A percentile compares a stretch with the other conserved stretches of the same genome.
phyloP scores from a whole-genome alignment of 208 protist species.

The Leishmania aethiopica region DNA sequence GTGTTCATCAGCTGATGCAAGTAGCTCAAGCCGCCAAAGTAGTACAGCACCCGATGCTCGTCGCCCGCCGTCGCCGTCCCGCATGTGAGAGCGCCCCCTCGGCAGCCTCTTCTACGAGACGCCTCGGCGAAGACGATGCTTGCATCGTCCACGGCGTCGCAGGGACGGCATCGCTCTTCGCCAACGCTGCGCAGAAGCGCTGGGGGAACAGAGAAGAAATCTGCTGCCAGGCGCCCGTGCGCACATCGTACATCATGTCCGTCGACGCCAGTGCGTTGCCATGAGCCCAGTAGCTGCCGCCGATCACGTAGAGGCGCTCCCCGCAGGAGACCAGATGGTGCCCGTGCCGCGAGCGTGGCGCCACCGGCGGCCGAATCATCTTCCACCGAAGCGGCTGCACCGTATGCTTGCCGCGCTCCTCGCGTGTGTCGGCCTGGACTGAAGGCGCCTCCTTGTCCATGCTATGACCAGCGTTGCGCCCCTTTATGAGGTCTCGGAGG shows the following conservation, averaged over 20 bases:
- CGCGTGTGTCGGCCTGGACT: slow-evolving; percentile 5
- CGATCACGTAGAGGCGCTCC: slow-evolving; percentile 48
- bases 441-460: slow-evolving; percentile 24
- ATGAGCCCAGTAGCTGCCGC: slow-evolving; percentile 65
- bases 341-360: slow-evolving; percentile 54
- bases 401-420: slow-evolving; percentile 37
- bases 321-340: slow-evolving; percentile 57
- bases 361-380: slow-evolving; percentile 25
- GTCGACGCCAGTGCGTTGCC: slow-evolving; percentile 43
- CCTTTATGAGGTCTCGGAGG: slow-evolving; percentile 13
- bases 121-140: neutral
- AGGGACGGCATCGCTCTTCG: slow-evolving; percentile 30
- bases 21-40: slow-evolving; percentile 57
- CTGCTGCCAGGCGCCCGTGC: slow-evolving; percentile 38
- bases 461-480: neutral
- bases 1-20: slow-evolving; percentile 39
- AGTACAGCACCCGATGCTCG: slow-evolving; percentile 34
- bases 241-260: slow-evolving; percentile 49
- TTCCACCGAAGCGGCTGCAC: slow-evolving; percentile 45
- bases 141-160: neutral
- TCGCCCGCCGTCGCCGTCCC: neutral
- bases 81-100: neutral
- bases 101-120: neutral
- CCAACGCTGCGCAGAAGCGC: slow-evolving; percentile 48
- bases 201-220: slow-evolving; percentile 39